Base-by-base conservation (phyloP, 768 basidiomycete species). In the Tephrocybe rancida region DNA sequence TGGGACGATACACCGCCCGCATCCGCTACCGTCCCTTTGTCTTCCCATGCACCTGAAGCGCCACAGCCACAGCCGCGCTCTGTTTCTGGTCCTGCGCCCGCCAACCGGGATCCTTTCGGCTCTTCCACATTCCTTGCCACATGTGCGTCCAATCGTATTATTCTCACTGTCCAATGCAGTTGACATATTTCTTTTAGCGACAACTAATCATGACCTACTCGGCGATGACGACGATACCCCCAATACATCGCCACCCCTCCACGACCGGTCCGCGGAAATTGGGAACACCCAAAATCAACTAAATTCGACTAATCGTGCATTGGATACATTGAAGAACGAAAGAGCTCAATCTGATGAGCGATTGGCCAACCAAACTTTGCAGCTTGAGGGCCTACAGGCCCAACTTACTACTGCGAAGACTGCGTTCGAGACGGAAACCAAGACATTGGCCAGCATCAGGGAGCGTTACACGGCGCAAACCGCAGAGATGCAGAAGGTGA, bases 231-330 rank as follows among this genome's bases (percentile, higher is more conserved):
- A 94, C 29, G 80, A 83, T 21, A n/a, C 53, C 37, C 70, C 75
- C 22, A 66, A 77, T 5, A 49, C 75, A 0, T 75, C 84, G 14
- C 74, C 82, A 45, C 76, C 81, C 34, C 64, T 87, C 5, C 84
- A 87, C 4, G 87, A 94, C 60, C 81, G 82, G 54, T 92, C 90
- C 25, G 90, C 85, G 3, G 90, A 95, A 64, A 88, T 98, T 50
- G 93, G 92, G 6, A 95, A 97, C 64, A 70, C 85, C 19, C 87
- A 87, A 69, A 95, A 93, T 61, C 90, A 95, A 60, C 75, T 97
- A 41, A 79, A 81, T 60, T 92, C 89, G 11, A 96, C 94, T 3
- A 86, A 81, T 48, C 82, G 76, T 27, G 86, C 90, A 22, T 69
- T 95, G 10, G 80, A 87, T 32, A 76, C 79, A 2, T 73, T 87